These are phyloP conservation scores for Scutellaria barbata DNA, from an alignment of 257 asterid genomes.

Conservation along the genomic window DNA sequence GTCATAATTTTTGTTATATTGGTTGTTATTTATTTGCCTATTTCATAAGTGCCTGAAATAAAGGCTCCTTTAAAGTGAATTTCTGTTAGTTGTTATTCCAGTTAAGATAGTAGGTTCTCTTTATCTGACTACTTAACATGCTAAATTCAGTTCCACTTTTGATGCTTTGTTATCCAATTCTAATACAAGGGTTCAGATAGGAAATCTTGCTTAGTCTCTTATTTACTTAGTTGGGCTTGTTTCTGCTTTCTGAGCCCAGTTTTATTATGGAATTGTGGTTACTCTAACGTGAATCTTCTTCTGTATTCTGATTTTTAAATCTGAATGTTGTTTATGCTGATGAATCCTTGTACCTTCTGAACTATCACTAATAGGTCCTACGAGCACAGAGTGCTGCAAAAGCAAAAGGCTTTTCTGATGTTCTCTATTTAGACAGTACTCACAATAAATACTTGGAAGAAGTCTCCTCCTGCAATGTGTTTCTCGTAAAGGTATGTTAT, in stretches of 20 bases:
- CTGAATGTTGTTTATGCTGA: slow-evolving; percentile 10
- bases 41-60: background rate
- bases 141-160: slow-evolving; percentile 4
- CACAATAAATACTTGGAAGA: slow-evolving; percentile 87
- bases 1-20: background rate
- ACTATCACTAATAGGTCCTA: slow-evolving; percentile 59
- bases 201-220: slow-evolving; percentile 13
- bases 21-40: background rate
- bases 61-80: background rate
- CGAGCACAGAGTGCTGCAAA: slow-evolving; percentile 94
- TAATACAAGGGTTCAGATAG: slow-evolving; percentile 18
- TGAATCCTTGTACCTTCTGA: slow-evolving; percentile 6
- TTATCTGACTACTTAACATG: background rate
- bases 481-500: slow-evolving; percentile 78
- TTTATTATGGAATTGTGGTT: background rate
- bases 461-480: slow-evolving; percentile 95
- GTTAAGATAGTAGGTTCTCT: background rate
- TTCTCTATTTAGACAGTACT: slow-evolving; percentile 78
- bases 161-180: slow-evolving; percentile 20
- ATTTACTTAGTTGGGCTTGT: background rate
- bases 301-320: background rate
- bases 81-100: background rate
- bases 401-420: slow-evolving; percentile 94
- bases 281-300: slow-evolving; percentile 9
- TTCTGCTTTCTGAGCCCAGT: slow-evolving; percentile 12